A percentile compares a stretch with the other conserved stretches of the same genome.
Evolutionary conservation across 2,329 filamentous ascomycete genomes (phyloP).

Genomic region (Cercospora sojina): DNA sequence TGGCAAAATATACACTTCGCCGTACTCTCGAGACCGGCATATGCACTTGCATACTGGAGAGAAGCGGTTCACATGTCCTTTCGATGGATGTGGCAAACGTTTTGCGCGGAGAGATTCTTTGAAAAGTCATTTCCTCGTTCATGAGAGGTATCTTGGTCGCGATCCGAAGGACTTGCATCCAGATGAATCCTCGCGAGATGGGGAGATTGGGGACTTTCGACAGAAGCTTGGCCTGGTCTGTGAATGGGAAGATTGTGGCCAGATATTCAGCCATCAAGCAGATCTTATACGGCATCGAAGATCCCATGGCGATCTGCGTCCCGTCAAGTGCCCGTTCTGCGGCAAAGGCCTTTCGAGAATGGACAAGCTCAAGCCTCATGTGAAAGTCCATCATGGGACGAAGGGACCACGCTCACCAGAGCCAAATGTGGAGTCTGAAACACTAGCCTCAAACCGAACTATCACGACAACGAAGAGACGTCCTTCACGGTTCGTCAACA

Average conservation of each 20-base stretch:
- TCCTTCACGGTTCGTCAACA: not conserved
- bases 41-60: constrained; percentile 3
- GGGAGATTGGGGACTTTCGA: not conserved
- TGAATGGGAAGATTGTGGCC: not conserved
- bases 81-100: not conserved
- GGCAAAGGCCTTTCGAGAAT: constrained; percentile 7
- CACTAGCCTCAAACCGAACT: not conserved
- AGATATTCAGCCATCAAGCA: not conserved
- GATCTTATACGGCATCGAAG: not conserved
- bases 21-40: not conserved
- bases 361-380: constrained; percentile 4
- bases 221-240: not conserved
- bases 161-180: not conserved
- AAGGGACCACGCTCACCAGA: not conserved
- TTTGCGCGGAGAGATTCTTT: constrained; percentile 1
- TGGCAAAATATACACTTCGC: not conserved
- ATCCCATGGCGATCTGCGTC: not conserved
- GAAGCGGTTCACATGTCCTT: not conserved
- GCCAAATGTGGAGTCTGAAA: not conserved
- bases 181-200: not conserved
- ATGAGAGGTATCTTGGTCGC: not conserved
- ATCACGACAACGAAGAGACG: not conserved
- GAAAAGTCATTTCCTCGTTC: not conserved
- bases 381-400: not conserved
- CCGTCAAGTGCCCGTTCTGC: constrained; percentile 3